phyloP scores from a whole-genome alignment of 192 early-diverging fungal genomes.

The Bifiguratus adelaidae region DNA sequence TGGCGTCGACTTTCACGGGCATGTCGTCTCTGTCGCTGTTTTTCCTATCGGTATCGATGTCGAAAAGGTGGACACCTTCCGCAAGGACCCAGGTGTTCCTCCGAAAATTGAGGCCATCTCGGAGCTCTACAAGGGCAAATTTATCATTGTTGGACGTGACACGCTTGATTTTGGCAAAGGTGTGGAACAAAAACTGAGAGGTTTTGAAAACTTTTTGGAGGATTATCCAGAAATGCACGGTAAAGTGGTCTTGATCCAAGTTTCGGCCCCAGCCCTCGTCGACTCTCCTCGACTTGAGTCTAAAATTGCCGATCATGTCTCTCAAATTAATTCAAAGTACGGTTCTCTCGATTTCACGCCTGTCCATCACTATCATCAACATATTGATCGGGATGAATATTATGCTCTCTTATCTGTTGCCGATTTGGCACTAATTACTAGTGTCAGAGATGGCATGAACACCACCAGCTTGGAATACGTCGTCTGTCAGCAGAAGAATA shows the following conservation, averaged over 20 bases:
- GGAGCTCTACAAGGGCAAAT: slow-evolving; percentile 80
- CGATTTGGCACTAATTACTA: slow-evolving; percentile 88
- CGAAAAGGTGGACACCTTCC: slow-evolving; percentile 49
- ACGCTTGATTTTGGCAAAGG: slow-evolving; percentile 91
- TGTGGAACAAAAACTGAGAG: slow-evolving; percentile 88
- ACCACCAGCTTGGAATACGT: slow-evolving; percentile 91
- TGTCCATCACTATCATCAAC: slow-evolving; percentile 86
- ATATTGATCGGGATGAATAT: slow-evolving; percentile 92
- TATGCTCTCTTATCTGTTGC: slow-evolving; percentile 86
- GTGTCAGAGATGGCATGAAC: slow-evolving; percentile 96
- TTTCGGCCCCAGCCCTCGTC: slow-evolving; percentile 79
- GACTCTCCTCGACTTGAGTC: slow-evolving; percentile 58
- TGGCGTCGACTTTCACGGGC: slow-evolving; percentile 76
- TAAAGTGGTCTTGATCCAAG: slow-evolving; percentile 87
- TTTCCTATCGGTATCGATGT: slow-evolving; percentile 98
- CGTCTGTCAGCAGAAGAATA: slow-evolving; percentile 80
- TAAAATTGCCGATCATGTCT: slow-evolving; percentile 84
- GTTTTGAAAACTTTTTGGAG: slow-evolving; percentile 87
- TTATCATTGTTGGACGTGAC: slow-evolving; percentile 94
- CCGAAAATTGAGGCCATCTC: slow-evolving; percentile 72
- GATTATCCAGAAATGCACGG: slow-evolving; percentile 90
- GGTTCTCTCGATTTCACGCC: slow-evolving; percentile 94
- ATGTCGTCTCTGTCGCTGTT: slow-evolving; percentile 69
- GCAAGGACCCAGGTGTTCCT: slow-evolving; percentile 50
- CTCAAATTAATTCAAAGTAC: slow-evolving; percentile 88